A percentile compares a stretch with the other conserved stretches of the same genome.
These are phyloP conservation scores for Fraxinus paxiana DNA, from an alignment of 305 asterid genomes.

Conservation along the genomic window DNA sequence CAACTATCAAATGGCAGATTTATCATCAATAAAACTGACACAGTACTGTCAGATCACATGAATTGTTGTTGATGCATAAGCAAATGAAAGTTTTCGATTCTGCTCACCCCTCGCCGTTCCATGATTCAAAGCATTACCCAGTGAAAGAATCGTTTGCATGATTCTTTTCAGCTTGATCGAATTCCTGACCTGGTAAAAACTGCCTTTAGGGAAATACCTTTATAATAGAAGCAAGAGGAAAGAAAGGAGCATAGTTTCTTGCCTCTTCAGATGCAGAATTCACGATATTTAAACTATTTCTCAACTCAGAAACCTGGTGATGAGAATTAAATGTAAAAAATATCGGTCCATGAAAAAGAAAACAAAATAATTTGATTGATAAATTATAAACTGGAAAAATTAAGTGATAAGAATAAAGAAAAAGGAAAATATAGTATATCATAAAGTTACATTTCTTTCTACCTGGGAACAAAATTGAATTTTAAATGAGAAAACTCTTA, in stretches of 20 bases:
- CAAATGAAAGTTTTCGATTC: background rate
- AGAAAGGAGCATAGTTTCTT: conserved; percentile 27
- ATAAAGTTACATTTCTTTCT: conserved; percentile 20
- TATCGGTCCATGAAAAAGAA: background rate
- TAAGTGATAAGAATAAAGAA: background rate
- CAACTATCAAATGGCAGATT: background rate
- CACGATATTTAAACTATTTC: conserved; percentile 51
- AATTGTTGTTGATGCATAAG: background rate
- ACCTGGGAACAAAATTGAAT: conserved; percentile 73
- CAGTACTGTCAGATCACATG: background rate
- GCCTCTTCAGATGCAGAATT: conserved; percentile 79
- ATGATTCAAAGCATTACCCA: conserved; percentile 85
- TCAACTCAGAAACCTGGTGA: conserved; percentile 63
- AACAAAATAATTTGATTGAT: conserved; percentile 1
- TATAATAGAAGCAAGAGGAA: conserved; percentile 2
- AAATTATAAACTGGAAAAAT: conserved; percentile 12
- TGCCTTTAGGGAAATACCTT: conserved; percentile 15
- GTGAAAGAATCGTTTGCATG: conserved; percentile 73
- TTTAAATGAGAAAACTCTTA: conserved; percentile 69
- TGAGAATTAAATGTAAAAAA: conserved; percentile 1
- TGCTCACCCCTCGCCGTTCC: conserved; percentile 85
- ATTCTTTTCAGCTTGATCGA: conserved; percentile 77
- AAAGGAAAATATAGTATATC: background rate
- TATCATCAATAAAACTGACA: background rate
- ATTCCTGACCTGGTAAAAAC: conserved; percentile 59